Evolutionary conservation across 371 early-diverging fungal genomes (phyloP), one percentile per base, ranked within the genome.

Genomic region (Mycotypha africana): DNA sequence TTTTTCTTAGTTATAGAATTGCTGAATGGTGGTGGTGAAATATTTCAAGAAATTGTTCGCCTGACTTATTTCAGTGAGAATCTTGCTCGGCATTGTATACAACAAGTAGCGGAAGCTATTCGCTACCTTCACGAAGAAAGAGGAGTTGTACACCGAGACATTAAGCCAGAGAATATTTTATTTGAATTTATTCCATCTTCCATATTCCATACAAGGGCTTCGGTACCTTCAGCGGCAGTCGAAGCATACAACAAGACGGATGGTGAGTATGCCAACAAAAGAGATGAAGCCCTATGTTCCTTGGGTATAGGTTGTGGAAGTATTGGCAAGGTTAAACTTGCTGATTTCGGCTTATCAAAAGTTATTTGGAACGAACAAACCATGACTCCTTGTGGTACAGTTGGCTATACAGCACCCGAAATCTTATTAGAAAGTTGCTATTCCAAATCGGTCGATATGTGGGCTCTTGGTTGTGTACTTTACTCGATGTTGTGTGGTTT

Each of bases 161-260:
- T 98, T 56, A 98, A 98, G 69, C 91, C 92, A 25, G 98, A 98
- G 63, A 98, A 98, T 65, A 85, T 92, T 49, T 67, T 95, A 20
- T 90, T 85, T 64, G 83, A 84, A 45, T 74, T 86, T 22, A 85
- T 86, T 19, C 82, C 85, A 0, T 73, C n/a, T n/a, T n/a, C n/a
- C n/a, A n/a, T n/a, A n/a, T n/a, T n/a, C n/a, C n/a, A n/a, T n/a
- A n/a, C n/a, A n/a, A n/a, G n/a, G n/a, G n/a, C n/a, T n/a, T n/a
- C n/a, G n/a, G n/a, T n/a, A n/a, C n/a, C n/a, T 80, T 31, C 71
- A 75, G 45, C 72, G 77, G 19, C 67, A 71, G 11, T 69, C 33
- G 15, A 24, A 58, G 25, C 53, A 65, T 8, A 51, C 52, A 2
- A 61, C 53, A 26, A 65, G 28, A 28, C 65, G 9, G 62, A 56